Conservation (phyloP, 2,329 filamentous ascomycete genomes). For the Fusarium sublunatum region DNA sequence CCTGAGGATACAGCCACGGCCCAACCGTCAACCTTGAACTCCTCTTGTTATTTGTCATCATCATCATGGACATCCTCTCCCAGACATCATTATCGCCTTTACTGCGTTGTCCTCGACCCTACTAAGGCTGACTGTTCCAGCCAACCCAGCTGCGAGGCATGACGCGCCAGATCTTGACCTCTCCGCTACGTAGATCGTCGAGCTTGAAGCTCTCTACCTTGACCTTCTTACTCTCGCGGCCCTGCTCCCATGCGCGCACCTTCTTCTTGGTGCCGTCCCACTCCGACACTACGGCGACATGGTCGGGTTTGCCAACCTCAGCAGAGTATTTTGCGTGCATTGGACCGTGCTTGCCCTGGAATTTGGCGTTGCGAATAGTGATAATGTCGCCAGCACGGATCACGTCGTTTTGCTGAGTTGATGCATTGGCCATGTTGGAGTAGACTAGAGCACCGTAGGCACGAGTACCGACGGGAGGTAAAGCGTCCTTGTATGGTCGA, state of each 20-base stretch:
- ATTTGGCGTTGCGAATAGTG: conserved; percentile 89
- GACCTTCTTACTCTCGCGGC: conserved; percentile 90
- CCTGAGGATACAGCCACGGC: conserved; percentile 26
- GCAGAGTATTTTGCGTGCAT: conserved; percentile 94
- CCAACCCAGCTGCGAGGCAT: conserved; percentile 94
- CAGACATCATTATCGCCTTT: conserved; percentile 20
- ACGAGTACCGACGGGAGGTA: conserved; percentile 86
- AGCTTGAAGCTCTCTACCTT: conserved; percentile 95
- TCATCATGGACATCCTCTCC: conserved; percentile 27
- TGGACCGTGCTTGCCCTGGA: conserved; percentile 93
- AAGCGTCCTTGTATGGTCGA: conserved; percentile 75
- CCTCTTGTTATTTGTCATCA: conserved; percentile 31
- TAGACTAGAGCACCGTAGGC: conserved; percentile 94
- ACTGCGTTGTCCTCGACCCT: conserved; percentile 42
- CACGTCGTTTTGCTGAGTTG: conserved; percentile 88
- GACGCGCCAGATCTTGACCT: conserved; percentile 97
- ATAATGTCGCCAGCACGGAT: conserved; percentile 94
- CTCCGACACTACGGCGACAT: conserved; percentile 91
- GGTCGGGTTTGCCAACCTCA: conserved; percentile 89
- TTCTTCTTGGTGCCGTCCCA: conserved; percentile 99
- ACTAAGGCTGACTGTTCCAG: conserved; percentile 76
- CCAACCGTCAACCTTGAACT: conserved; percentile 18
- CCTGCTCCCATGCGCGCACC: conserved; percentile 94
- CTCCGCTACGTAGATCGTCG: conserved; percentile 89
- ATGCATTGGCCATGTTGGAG: conserved; percentile 93